These are phyloP conservation scores for Ascocoryne sarcoides DNA, from an alignment of 2,329 filamentous ascomycete species.

Conservation along the genomic window DNA sequence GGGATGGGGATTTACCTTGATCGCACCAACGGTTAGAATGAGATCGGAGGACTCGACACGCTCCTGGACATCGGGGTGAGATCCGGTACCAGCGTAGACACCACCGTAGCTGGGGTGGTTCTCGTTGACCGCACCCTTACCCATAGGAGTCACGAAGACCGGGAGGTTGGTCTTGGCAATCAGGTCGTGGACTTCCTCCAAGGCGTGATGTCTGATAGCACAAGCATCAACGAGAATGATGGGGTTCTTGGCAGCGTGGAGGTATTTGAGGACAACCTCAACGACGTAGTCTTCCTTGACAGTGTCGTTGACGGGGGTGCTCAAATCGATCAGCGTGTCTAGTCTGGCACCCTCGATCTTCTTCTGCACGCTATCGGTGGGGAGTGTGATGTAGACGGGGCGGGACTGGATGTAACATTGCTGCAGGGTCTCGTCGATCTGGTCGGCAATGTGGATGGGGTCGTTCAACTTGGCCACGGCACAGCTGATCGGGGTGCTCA, in stretches of 20 bases:
- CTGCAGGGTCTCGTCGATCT: constrained; percentile 70
- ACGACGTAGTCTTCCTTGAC: constrained; percentile 78
- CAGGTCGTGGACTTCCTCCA: constrained; percentile 64
- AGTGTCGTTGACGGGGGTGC: constrained; percentile 53
- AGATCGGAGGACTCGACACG: constrained; percentile 62
- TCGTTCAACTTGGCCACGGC: constrained; percentile 63
- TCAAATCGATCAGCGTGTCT: constrained; percentile 60
- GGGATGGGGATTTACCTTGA: constrained; percentile 35
- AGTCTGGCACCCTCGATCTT: constrained; percentile 69
- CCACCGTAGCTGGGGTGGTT: constrained; percentile 67
- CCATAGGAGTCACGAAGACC: constrained; percentile 84
- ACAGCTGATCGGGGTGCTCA: constrained; percentile 65
- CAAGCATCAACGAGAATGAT: constrained; percentile 78
- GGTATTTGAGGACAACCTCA: constrained; percentile 63
- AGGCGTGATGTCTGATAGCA: constrained; percentile 65
- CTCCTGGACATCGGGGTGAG: constrained; percentile 53
- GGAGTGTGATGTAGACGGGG: constrained; percentile 77
- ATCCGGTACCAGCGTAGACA: constrained; percentile 76
- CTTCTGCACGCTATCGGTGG: constrained; percentile 69
- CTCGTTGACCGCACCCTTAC: constrained; percentile 77
- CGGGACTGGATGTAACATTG: constrained; percentile 66
- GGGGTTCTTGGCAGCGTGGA: constrained; percentile 65
- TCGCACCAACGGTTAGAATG: constrained; percentile 59
- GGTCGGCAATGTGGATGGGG: constrained; percentile 57
- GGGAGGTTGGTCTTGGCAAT: constrained; percentile 67